Percentiles rank a stretch among this genome's conserved stretches.
These are phyloP conservation scores for Penicillium expansum DNA, from an alignment of 2,329 filamentous ascomycete genomes.

Conservation along the genomic window DNA sequence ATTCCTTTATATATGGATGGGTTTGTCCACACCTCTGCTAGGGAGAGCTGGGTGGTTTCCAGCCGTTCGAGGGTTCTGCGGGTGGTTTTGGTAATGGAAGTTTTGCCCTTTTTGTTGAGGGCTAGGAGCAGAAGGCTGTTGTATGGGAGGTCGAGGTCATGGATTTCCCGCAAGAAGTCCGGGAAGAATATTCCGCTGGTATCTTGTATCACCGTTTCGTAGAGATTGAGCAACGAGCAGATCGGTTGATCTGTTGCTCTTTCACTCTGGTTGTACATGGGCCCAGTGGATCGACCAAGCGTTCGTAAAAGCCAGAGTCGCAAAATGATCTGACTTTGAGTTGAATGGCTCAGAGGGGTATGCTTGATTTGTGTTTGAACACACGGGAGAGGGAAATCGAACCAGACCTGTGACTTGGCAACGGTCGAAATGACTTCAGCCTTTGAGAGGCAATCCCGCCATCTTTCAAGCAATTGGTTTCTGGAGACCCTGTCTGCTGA, in stretches of 20 bases:
- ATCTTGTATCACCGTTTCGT: constrained; percentile 20
- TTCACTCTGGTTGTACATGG: constrained; percentile 19
- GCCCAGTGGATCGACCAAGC: constrained; percentile 23
- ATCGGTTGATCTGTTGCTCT: constrained; percentile 23
- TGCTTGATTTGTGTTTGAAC: constrained; percentile 3
- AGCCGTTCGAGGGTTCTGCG: constrained; percentile 26
- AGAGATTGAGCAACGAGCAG: constrained; percentile 28
- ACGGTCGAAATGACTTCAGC: constrained; percentile 22
- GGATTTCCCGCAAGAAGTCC: constrained; percentile 29
- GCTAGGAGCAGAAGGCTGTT: constrained; percentile 31
- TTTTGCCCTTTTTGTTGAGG: constrained; percentile 27
- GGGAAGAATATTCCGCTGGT: constrained; percentile 25
- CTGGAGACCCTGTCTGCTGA: constrained; percentile 15
- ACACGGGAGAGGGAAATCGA: constrained; percentile 19
- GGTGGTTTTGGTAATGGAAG: constrained; percentile 22
- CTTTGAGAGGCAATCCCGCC: constrained; percentile 29
- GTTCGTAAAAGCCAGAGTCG: constrained; percentile 35
- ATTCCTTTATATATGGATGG: constrained; percentile 27
- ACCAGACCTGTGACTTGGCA: constrained; percentile 27
- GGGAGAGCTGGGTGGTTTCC: constrained; percentile 27
- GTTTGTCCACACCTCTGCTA: constrained; percentile 31
- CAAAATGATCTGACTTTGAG: constrained; percentile 30
- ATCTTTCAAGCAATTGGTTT: constrained; percentile 27
- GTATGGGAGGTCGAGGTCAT: constrained; percentile 30
- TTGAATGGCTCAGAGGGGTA: constrained; percentile 4